A percentile compares a stretch with the other conserved stretches of the same genome.
These are phyloP conservation scores for Termitomyces sp. DNA, from an alignment of 768 basidiomycete species.

Conservation along the genomic window DNA sequence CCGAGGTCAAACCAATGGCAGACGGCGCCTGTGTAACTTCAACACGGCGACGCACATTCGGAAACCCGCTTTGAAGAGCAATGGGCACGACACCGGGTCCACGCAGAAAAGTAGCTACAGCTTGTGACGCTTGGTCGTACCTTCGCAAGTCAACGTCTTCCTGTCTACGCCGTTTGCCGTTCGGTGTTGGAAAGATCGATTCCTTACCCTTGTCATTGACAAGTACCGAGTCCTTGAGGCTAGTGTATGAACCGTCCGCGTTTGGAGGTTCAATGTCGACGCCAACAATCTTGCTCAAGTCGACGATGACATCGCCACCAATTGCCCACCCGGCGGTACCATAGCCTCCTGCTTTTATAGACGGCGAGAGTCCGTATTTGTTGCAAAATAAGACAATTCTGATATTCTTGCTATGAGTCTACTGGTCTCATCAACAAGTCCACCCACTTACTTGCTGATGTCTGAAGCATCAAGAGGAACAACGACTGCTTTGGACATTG, in stretches of 20 bases:
- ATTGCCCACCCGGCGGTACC: slow-evolving; percentile 90
- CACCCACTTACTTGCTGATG: slow-evolving; percentile 64
- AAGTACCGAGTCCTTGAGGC: slow-evolving; percentile 49
- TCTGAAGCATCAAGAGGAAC: slow-evolving; percentile 77
- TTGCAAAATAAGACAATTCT: slow-evolving; percentile 72
- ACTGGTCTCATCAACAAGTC: not conserved
- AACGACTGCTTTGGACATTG: slow-evolving; percentile 55
- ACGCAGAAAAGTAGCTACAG: slow-evolving; percentile 46
- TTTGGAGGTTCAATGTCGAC: slow-evolving; percentile 63
- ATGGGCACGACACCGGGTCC: slow-evolving; percentile 24
- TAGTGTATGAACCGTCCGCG: slow-evolving; percentile 50
- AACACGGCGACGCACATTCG: slow-evolving; percentile 29
- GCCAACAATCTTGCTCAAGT: slow-evolving; percentile 64
- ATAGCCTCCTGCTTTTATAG: slow-evolving; percentile 87
- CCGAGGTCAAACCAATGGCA: slow-evolving; percentile 4
- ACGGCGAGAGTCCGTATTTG: slow-evolving; percentile 65
- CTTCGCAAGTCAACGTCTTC: slow-evolving; percentile 45
- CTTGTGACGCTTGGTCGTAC: slow-evolving; percentile 52
- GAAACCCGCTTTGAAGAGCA: slow-evolving; percentile 22
- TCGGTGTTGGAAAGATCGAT: slow-evolving; percentile 12
- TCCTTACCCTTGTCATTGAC: slow-evolving; percentile 54
- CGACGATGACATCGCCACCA: slow-evolving; percentile 81
- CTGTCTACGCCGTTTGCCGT: slow-evolving; percentile 52
- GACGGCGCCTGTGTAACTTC: slow-evolving; percentile 10
- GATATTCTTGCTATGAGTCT: not conserved